A percentile compares a stretch with the other conserved stretches of the same genome.
These are phyloP conservation scores for Dryas drummondii DNA, from an alignment of 306 rosid genomes.

Conservation along the genomic window DNA sequence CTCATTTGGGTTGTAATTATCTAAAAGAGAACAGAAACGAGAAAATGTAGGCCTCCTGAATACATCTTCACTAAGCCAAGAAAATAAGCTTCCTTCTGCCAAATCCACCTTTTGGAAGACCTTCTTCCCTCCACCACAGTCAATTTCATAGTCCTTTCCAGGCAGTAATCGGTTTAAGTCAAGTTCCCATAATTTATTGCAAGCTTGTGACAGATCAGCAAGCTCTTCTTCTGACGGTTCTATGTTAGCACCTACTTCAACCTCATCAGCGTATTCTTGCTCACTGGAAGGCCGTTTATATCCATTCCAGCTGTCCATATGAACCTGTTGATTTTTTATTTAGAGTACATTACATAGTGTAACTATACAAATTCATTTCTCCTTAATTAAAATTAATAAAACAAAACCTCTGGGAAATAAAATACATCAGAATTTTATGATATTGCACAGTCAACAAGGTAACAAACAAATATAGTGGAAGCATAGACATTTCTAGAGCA, in stretches of 20 bases:
- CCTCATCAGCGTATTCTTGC: conserved; percentile 79
- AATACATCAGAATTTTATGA: background rate
- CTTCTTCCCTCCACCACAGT: conserved; percentile 92
- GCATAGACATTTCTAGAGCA: background rate
- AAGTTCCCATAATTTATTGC: conserved; percentile 83
- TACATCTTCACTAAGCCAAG: conserved; percentile 63
- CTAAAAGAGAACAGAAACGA: conserved; percentile 86
- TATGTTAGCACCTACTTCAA: conserved; percentile 40
- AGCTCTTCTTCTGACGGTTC: conserved; percentile 80
- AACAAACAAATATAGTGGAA: background rate
- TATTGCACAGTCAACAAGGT: background rate
- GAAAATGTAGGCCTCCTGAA: conserved; percentile 74
- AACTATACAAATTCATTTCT: background rate
- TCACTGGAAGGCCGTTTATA: conserved; percentile 62
- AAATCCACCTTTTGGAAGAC: conserved; percentile 63
- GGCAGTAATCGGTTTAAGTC: conserved; percentile 76
- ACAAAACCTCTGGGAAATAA: background rate
- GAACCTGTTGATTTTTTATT: conserved; percentile 49
- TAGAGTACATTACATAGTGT: conserved; percentile 6
- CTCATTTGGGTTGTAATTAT: conserved; percentile 80
- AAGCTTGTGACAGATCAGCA: conserved; percentile 66
- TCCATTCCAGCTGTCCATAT: conserved; percentile 63
- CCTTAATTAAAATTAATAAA: background rate
- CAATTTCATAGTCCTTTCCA: conserved; percentile 85
- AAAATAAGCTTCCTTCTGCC: conserved; percentile 76